Evolutionary conservation across 768 basidiomycete genomes (phyloP).

Genomic region (Boletus sp.): DNA sequence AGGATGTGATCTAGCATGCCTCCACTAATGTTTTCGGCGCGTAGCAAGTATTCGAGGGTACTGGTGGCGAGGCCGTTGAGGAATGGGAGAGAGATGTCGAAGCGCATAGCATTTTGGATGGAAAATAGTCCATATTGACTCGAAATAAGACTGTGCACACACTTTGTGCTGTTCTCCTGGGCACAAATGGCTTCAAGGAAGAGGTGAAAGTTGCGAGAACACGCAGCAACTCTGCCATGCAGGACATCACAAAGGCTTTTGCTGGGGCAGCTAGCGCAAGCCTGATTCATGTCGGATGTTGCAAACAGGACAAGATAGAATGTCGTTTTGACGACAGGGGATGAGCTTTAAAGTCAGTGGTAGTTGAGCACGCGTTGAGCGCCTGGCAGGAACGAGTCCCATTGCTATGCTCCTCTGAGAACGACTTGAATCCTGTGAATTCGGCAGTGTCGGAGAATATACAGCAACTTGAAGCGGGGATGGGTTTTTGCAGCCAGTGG

Average conservation of each 20-base stretch:
- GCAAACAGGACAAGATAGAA: neutral
- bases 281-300: constrained; percentile 10
- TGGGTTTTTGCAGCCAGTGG: too few species aligned
- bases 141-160: constrained; percentile 38
- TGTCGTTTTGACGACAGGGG: neutral
- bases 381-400: neutral
- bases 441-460: too few species aligned
- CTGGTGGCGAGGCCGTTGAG: constrained; percentile 42
- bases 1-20: constrained; percentile 42
- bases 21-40: constrained; percentile 43
- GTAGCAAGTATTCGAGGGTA: constrained; percentile 41
- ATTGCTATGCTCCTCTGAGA: too few species aligned
- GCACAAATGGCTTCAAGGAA: constrained; percentile 50
- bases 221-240: constrained; percentile 28
- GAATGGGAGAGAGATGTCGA: constrained; percentile 38
- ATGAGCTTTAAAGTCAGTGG: neutral
- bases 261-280: constrained; percentile 27
- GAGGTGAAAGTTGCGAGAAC: constrained; percentile 19
- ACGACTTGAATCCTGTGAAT: too few species aligned
- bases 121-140: constrained; percentile 36
- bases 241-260: constrained; percentile 37
- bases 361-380: neutral
- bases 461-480: too few species aligned
- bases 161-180: constrained; percentile 39
- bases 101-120: constrained; percentile 44